These are phyloP conservation scores for Murraya koenigii DNA, from an alignment of 345 rosid species.

Conservation along the genomic window DNA sequence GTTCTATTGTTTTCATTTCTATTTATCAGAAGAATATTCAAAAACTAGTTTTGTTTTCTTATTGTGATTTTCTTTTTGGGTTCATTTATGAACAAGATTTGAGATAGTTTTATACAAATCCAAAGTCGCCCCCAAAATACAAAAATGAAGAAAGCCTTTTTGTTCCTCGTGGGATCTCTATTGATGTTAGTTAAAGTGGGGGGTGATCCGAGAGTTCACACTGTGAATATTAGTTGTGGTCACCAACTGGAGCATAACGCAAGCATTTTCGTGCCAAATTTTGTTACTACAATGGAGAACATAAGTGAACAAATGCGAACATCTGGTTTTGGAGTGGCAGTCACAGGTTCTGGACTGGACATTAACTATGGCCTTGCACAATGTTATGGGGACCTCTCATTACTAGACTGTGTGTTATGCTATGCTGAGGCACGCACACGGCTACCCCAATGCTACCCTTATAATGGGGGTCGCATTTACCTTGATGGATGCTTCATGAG, in stretches of 20 bases:
- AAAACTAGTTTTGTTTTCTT: background rate
- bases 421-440: conserved; percentile 85
- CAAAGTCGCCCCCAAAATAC: background rate
- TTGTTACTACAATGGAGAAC: conserved; percentile 76
- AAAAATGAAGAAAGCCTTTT: conserved; percentile 22
- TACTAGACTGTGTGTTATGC: conserved; percentile 80
- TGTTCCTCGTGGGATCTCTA: conserved; percentile 13
- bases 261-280: conserved; percentile 63
- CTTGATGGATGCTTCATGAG: conserved; percentile 99
- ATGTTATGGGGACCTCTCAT: conserved; percentile 83
- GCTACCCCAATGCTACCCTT: conserved; percentile 88
- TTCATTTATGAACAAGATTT: conserved; percentile 5
- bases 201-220: conserved; percentile 62
- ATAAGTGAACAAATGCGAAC: conserved; percentile 63
- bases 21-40: too few species aligned
- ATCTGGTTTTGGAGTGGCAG: conserved; percentile 56
- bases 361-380: conserved; percentile 75
- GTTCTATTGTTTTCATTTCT: background rate
- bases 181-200: conserved; percentile 17
- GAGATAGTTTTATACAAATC: background rate
- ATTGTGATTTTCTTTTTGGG: background rate
- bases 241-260: conserved; percentile 55
- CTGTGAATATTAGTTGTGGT: conserved; percentile 42
- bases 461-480: conserved; percentile 69
- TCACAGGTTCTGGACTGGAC: conserved; percentile 71